Conservation (phyloP, 2,329 filamentous ascomycete species). For the Nothopassalora personata region DNA sequence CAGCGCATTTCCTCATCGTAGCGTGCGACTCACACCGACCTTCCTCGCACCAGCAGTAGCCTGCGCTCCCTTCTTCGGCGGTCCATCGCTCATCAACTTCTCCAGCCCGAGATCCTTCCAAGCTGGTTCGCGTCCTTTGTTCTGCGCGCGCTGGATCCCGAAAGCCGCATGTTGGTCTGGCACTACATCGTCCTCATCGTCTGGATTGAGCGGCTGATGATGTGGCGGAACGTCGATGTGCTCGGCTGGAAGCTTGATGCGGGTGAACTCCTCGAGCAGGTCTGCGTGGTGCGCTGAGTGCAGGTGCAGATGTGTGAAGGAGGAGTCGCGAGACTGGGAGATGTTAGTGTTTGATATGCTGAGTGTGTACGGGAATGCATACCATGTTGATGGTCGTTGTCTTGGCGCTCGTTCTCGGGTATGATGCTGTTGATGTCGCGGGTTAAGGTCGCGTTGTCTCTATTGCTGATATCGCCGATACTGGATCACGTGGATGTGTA, state of each 20-base stretch:
- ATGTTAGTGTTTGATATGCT: conserved; percentile 1
- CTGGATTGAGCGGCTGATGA: conserved; percentile 76
- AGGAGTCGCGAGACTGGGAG: conserved; percentile 61
- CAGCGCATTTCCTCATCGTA: conserved; percentile 7
- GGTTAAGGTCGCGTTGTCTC: neutral
- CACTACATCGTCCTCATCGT: conserved; percentile 81
- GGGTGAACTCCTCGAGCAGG: conserved; percentile 61
- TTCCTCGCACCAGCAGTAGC: conserved; percentile 11
- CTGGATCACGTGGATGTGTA: neutral
- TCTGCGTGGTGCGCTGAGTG: conserved; percentile 66
- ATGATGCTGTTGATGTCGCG: neutral
- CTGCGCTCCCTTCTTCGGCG: conserved; percentile 32
- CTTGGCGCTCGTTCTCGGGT: neutral
- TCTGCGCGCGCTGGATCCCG: conserved; percentile 75
- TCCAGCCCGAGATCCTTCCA: conserved; percentile 76
- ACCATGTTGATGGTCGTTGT: conserved; percentile 10
- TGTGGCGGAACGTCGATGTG: conserved; percentile 77
- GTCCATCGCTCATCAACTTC: conserved; percentile 62
- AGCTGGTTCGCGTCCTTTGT: conserved; percentile 62
- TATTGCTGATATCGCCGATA: neutral
- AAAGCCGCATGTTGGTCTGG: conserved; percentile 85
- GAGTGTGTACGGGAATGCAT: neutral
- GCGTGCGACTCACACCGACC: conserved; percentile 1
- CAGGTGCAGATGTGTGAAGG: conserved; percentile 71
- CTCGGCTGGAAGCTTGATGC: conserved; percentile 48